Percentiles rank a stretch among this genome's conserved stretches.
phyloP scores from a whole-genome alignment of 345 rosid genomes.

The Punica granatum region DNA sequence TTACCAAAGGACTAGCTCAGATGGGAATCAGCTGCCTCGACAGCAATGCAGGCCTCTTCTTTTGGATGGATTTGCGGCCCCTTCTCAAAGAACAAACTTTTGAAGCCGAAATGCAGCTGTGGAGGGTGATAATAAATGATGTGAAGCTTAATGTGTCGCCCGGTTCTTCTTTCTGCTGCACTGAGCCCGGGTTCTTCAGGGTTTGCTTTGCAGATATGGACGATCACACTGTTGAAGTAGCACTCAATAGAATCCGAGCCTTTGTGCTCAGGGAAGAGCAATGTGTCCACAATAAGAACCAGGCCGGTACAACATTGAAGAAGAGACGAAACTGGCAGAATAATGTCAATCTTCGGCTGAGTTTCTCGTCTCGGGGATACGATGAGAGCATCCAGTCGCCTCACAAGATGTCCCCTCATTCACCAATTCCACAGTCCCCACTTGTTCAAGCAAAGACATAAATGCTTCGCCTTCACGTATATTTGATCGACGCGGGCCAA shows the following conservation, averaged over 20 bases:
- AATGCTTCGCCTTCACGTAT: too few relatives aligned
- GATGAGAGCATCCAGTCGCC: conserved; percentile 43
- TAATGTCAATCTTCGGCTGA: conserved; percentile 34
- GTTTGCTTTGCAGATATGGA: conserved; percentile 89
- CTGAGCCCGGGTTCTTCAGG: conserved; percentile 84
- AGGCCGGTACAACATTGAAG: conserved; percentile 10
- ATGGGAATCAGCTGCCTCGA: conserved; percentile 45
- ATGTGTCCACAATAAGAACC: background rate
- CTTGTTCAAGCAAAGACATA: conserved; percentile 48
- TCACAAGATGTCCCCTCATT: conserved; percentile 72
- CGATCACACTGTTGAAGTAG: conserved; percentile 45
- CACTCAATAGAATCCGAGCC: conserved; percentile 44
- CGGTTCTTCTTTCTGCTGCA: conserved; percentile 64
- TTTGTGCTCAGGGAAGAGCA: conserved; percentile 22
- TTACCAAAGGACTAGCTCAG: conserved; percentile 39
- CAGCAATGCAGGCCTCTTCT: conserved; percentile 60
- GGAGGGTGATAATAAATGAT: conserved; percentile 50
- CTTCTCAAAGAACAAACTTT: conserved; percentile 36
- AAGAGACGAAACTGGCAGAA: conserved; percentile 20
- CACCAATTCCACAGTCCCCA: conserved; percentile 51
- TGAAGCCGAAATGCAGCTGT: conserved; percentile 48
- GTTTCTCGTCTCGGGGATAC: conserved; percentile 32
- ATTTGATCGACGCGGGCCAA: too few relatives aligned
- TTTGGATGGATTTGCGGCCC: conserved; percentile 76
- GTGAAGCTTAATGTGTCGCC: conserved; percentile 85